A percentile compares a stretch with the other conserved stretches of the same genome.
Conservation (phyloP, 2,329 filamentous ascomycete genomes). For the Pseudogymnoascus pannorum region DNA sequence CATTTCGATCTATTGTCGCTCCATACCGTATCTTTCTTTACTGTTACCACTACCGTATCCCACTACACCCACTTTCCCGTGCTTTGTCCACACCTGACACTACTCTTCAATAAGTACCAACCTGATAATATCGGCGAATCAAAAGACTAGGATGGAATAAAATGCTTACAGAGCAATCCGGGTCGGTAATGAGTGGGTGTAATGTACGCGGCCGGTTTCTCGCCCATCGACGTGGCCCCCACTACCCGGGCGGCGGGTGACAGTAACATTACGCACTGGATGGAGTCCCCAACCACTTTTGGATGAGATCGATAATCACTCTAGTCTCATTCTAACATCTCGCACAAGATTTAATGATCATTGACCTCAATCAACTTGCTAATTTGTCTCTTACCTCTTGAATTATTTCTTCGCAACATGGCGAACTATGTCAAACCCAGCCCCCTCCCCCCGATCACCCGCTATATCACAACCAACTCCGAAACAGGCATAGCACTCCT, state of each 20-base stretch:
- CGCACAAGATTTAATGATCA: neutral
- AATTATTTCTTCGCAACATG: neutral
- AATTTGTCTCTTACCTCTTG: neutral
- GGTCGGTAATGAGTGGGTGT: neutral
- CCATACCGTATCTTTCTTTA: too few relatives aligned
- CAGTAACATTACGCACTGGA: neutral
- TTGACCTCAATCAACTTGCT: neutral
- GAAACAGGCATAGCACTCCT: conserved; percentile 20
- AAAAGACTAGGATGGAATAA: neutral
- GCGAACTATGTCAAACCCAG: neutral
- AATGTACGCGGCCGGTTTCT: neutral
- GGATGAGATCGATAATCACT: neutral
- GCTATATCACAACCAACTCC: conserved; percentile 22
- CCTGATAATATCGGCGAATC: neutral
- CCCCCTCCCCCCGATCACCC: conserved; percentile 17
- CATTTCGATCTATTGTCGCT: neutral
- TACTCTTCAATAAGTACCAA: neutral
- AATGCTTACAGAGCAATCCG: neutral
- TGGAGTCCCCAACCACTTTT: neutral
- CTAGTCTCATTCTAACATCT: neutral
- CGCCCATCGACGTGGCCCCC: neutral
- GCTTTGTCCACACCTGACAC: neutral
- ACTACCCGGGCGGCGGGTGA: neutral
- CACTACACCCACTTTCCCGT: neutral
- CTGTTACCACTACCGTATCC: neutral